A percentile compares a stretch with the other conserved stretches of the same genome.
Evolutionary conservation across 1,284 basidiomycete species (phyloP).

Genomic region (Cystobasidiaceae sp.): DNA sequence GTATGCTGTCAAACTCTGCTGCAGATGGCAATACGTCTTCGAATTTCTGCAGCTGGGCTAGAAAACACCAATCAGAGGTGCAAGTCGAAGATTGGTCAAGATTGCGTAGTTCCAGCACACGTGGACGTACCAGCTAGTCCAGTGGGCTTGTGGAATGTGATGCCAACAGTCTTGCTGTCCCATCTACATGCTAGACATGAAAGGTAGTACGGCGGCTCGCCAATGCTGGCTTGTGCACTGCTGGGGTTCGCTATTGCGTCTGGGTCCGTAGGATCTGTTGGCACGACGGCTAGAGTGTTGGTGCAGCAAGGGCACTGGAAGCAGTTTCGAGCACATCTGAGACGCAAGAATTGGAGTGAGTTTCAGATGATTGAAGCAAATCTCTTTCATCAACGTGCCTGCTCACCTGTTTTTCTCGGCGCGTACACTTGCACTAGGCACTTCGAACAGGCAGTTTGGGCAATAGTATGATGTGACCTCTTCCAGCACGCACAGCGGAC

Average conservation of each 20-base stretch:
- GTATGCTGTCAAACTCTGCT: slow-evolving; percentile 81
- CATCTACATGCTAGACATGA: slow-evolving; percentile 89
- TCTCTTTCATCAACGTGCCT: too few species aligned
- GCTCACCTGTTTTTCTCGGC: slow-evolving; percentile 84
- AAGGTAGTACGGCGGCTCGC: slow-evolving; percentile 82
- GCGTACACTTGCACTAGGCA: slow-evolving; percentile 89
- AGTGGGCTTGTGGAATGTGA: slow-evolving; percentile 92
- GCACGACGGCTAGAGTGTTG: slow-evolving; percentile 78
- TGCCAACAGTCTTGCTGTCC: slow-evolving; percentile 84
- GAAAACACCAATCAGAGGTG: too few species aligned
- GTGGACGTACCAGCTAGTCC: slow-evolving; percentile 59
- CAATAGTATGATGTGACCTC: slow-evolving; percentile 97
- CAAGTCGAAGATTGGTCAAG: too few species aligned
- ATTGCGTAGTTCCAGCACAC: too few species aligned
- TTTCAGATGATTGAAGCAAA: too few species aligned
- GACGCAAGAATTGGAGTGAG: too few species aligned
- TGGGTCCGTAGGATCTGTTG: slow-evolving; percentile 69
- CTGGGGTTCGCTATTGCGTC: slow-evolving; percentile 37
- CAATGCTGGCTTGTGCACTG: slow-evolving; percentile 50
- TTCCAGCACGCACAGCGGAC: slow-evolving; percentile 80
- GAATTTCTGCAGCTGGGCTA: slow-evolving; percentile 80
- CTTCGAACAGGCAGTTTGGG: slow-evolving; percentile 98
- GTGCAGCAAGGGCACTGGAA: slow-evolving; percentile 90
- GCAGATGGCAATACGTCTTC: slow-evolving; percentile 78
- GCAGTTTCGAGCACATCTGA: slow-evolving; percentile 92